phyloP scores from a whole-genome alignment of 2,329 filamentous ascomycete species.

The Calycina marina region DNA sequence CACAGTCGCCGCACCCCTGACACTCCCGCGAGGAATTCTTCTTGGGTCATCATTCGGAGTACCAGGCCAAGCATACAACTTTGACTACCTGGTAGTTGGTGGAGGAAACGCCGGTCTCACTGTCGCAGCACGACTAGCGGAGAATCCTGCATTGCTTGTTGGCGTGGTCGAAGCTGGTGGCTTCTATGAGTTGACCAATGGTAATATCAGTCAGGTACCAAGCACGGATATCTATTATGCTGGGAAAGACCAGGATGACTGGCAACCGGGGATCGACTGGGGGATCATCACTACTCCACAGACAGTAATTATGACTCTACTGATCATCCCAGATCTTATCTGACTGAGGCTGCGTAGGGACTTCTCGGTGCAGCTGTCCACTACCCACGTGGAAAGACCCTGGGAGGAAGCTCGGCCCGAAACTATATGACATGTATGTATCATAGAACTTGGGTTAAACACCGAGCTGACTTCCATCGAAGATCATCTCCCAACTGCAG shows the following conservation, averaged over 20 bases:
- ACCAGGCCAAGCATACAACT: background rate
- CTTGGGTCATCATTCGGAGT: background rate
- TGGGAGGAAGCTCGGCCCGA: conserved; percentile 26
- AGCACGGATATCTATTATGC: background rate
- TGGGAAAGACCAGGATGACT: background rate
- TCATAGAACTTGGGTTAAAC: too few relatives aligned
- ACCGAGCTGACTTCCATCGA: too few relatives aligned
- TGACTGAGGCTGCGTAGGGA: too few relatives aligned
- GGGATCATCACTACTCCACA: conserved; percentile 1
- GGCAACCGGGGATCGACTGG: conserved; percentile 1
- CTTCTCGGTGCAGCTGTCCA: too few relatives aligned
- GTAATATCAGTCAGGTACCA: background rate
- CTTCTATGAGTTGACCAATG: conserved; percentile 1
- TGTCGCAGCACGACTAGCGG: background rate
- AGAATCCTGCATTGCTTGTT: background rate
- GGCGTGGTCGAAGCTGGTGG: conserved; percentile 1
- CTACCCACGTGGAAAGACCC: conserved; percentile 9
- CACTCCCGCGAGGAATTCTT: background rate
- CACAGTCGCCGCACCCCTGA: too few relatives aligned
- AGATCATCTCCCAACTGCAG: too few relatives aligned
- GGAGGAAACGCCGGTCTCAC: background rate
- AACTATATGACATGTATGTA: conserved; percentile 26
- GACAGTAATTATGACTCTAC: too few relatives aligned
- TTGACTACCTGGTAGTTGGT: background rate
- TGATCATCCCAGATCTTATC: too few relatives aligned